Evolutionary conservation across 2,329 filamentous ascomycete species (phyloP), one percentile per base, ranked within the genome.

Genomic region (Colletotrichum tofieldiae): DNA sequence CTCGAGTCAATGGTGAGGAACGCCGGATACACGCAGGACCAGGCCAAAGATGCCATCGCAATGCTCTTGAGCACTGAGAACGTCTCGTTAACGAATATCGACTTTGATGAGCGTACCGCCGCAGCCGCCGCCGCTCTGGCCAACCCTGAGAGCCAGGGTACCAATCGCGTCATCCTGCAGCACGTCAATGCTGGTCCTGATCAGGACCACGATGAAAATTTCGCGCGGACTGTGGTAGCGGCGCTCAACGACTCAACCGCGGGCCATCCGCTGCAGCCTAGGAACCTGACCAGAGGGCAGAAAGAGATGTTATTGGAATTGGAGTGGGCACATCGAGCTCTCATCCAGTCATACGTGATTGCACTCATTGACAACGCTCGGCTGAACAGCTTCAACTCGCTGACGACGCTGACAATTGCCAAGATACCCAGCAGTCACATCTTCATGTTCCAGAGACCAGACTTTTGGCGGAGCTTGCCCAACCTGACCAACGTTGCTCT

Each of bases 261-360:
- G 78, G 73, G 81, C 39, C 65, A 75, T 45, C 76, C 80, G 5
- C 78, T 91, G n/a, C 85, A 87, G 51, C 91, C 91, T 3, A 82
- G 83, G 2, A 82, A 84, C 41, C 85, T 93, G n/a, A 89, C 88
- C 0, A 85, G 84, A 70, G 84, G 88, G n/a, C 92, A 94, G 78
- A 89, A 87, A 64, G 91, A 93, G 79, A 91, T 92, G 89, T 80
- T 94, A 1, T 81, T 92, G 47, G 91, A 93, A 78, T 89, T 90
- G 4, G 88, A 91, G 64, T 93, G 91, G 90, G 91, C 91, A 8
- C 91, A 93, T 74, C 84, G 88, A 65, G 91, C 91, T 23, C 91
- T 93, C 77, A 84, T 93, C 58, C 88, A 91, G 60, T 92, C 91
- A 1, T 93, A 92, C 75, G 87, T 91, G 74, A 87, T 93, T 59